A percentile compares a stretch with the other conserved stretches of the same genome.
Evolutionary conservation across 2,329 filamentous ascomycete genomes (phyloP).

Genomic region (Cytospora piceae): DNA sequence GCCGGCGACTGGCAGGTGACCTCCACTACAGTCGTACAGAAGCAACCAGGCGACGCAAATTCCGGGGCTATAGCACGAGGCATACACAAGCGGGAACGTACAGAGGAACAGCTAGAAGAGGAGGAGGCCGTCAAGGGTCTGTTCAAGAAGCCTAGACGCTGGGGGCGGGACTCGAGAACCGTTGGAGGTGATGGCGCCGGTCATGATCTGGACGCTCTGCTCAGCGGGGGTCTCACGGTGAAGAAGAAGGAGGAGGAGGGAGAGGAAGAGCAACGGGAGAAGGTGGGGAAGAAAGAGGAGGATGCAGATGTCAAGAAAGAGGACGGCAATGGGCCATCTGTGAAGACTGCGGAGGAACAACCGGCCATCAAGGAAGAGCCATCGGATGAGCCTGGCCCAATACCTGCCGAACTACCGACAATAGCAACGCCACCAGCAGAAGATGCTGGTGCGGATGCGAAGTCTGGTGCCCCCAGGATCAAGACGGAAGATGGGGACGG

Average conservation of each 20-base stretch:
- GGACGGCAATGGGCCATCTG: conserved; percentile 34
- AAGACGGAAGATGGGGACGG: conserved; percentile 36
- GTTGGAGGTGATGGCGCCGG: conserved; percentile 49
- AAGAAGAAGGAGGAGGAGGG: conserved; percentile 38
- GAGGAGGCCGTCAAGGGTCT: conserved; percentile 60
- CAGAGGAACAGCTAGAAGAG: conserved; percentile 65
- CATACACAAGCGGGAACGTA: conserved; percentile 64
- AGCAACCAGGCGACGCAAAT: conserved; percentile 43
- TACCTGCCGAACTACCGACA: conserved; percentile 26
- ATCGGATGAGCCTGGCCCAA: conserved; percentile 34
- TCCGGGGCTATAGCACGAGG: conserved; percentile 54
- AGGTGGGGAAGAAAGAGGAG: conserved; percentile 36
- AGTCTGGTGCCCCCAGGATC: conserved; percentile 25
- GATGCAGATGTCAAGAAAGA: conserved; percentile 45
- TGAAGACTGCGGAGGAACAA: not conserved
- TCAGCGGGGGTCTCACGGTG: conserved; percentile 44
- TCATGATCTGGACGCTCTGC: conserved; percentile 65
- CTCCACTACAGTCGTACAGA: conserved; percentile 62
- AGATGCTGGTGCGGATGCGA: conserved; percentile 35
- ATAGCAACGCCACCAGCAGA: not conserved
- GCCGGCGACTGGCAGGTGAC: conserved; percentile 85
- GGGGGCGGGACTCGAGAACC: conserved; percentile 58
- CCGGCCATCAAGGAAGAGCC: conserved; percentile 50
- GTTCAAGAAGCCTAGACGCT: conserved; percentile 61
- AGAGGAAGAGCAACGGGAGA: conserved; percentile 37